phyloP scores from a whole-genome alignment of 441 rosid species.

The Adansonia gregorii region DNA sequence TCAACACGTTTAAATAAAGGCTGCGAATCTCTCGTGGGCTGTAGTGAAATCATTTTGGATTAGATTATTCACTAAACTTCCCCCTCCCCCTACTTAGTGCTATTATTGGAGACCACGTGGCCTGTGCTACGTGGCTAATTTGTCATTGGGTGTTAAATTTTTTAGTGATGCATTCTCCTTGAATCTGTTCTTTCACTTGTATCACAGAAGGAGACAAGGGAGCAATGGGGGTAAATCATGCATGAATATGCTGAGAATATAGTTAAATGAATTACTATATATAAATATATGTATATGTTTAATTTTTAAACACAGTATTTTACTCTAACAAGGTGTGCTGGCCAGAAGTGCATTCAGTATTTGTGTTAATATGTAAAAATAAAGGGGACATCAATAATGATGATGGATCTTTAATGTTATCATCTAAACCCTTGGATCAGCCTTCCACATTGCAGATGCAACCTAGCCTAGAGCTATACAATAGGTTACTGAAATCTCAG shows the following conservation, averaged over 20 bases:
- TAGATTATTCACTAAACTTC: slow-evolving; percentile 15
- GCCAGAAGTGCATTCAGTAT: too few species aligned
- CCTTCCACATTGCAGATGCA: neutral
- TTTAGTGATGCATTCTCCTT: neutral
- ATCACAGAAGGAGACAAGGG: slow-evolving; percentile 23
- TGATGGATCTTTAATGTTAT: neutral
- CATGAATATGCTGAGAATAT: slow-evolving; percentile 17
- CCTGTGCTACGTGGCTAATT: neutral
- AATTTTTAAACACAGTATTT: too few species aligned
- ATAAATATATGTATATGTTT: too few species aligned
- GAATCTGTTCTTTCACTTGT: neutral
- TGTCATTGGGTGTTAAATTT: neutral
- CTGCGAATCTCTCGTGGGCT: slow-evolving; percentile 31
- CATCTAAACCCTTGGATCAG: neutral
- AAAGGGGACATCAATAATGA: too few species aligned
- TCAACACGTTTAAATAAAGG: slow-evolving; percentile 33
- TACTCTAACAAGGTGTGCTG: too few species aligned
- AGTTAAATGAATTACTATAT: neutral
- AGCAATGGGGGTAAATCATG: slow-evolving; percentile 4
- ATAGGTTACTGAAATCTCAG: slow-evolving; percentile 8
- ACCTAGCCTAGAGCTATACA: neutral
- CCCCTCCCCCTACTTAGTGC: slow-evolving; percentile 8
- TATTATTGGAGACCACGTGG: slow-evolving; percentile 52
- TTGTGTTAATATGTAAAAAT: too few species aligned
- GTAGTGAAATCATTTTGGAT: slow-evolving; percentile 26